phyloP scores from a whole-genome alignment of 192 early-diverging fungal genomes.

The Paraglomus brasilianum region DNA sequence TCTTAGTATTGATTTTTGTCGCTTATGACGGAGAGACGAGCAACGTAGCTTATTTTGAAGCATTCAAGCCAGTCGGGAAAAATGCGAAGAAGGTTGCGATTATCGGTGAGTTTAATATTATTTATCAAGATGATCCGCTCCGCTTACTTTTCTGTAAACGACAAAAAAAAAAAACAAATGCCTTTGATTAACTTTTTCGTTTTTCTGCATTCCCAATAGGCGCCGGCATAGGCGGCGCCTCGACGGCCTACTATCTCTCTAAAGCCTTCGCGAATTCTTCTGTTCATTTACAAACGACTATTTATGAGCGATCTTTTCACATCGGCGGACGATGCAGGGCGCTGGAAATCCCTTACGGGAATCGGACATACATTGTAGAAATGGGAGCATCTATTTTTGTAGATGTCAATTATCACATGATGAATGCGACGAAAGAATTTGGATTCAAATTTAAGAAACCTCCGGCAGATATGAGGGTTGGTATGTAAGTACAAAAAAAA shows the following conservation, averaged over 20 bases:
- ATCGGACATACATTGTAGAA: slow-evolving; percentile 44
- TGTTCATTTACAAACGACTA: slow-evolving; percentile 35
- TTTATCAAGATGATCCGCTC: not conserved
- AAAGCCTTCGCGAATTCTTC: slow-evolving; percentile 31
- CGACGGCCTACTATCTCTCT: slow-evolving; percentile 49
- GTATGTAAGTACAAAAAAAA: slow-evolving; percentile 34
- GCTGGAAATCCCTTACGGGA: slow-evolving; percentile 33
- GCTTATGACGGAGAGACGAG: too few relatives aligned
- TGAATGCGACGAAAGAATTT: slow-evolving; percentile 50
- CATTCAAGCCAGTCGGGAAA: not conserved
- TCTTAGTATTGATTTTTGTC: too few relatives aligned
- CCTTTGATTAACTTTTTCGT: not conserved
- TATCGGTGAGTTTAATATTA: slow-evolving; percentile 12
- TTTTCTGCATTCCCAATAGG: slow-evolving; percentile 32
- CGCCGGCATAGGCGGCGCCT: slow-evolving; percentile 53
- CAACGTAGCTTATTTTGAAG: slow-evolving; percentile 13
- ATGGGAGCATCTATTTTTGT: slow-evolving; percentile 67
- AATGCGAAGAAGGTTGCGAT: slow-evolving; percentile 8
- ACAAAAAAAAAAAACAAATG: too few relatives aligned
- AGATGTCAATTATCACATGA: slow-evolving; percentile 53
- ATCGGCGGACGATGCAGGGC: slow-evolving; percentile 54
- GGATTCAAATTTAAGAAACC: slow-evolving; percentile 44
- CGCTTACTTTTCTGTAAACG: not conserved
- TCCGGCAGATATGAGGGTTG: slow-evolving; percentile 10
- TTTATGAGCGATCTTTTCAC: slow-evolving; percentile 53